Evolutionary conservation across 805 yeast genomes (phyloP).

Genomic region (Ogataea henricii): DNA sequence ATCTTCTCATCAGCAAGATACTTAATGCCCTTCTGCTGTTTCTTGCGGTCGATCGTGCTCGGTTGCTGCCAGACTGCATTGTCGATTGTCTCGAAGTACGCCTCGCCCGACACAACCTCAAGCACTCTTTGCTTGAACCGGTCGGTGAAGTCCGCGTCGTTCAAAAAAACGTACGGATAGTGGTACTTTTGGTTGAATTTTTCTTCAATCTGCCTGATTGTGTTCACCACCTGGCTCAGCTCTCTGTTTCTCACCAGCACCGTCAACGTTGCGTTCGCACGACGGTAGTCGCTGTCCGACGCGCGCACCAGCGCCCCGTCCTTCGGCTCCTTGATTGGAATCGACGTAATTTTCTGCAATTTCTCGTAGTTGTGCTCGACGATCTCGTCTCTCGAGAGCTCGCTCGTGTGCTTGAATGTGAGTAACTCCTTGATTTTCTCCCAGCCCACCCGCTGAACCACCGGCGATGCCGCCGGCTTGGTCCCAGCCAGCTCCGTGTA

Average conservation of each 20-base stretch:
- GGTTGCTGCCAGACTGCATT: conserved; percentile 52
- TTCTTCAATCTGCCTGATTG: conserved; percentile 63
- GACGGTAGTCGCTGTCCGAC: conserved; percentile 31
- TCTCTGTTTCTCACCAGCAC: conserved; percentile 76
- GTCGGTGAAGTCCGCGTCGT: conserved; percentile 66
- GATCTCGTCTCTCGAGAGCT: conserved; percentile 31
- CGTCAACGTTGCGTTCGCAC: conserved; percentile 76
- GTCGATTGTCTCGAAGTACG: conserved; percentile 55
- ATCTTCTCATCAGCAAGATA: conserved; percentile 38
- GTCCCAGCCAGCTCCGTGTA: neutral
- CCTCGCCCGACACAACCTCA: conserved; percentile 43
- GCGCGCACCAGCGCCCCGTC: conserved; percentile 36
- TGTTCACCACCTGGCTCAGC: conserved; percentile 43
- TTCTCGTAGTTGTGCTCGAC: conserved; percentile 40
- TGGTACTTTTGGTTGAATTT: conserved; percentile 68
- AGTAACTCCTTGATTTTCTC: conserved; percentile 4
- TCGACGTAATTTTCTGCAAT: conserved; percentile 39
- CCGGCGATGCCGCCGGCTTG: neutral
- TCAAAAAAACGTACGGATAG: conserved; percentile 81
- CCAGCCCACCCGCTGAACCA: neutral
- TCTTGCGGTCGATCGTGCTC: conserved; percentile 37
- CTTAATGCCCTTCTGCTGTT: conserved; percentile 40
- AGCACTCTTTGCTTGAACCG: conserved; percentile 51
- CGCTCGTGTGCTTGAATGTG: conserved; percentile 17
- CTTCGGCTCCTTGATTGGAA: conserved; percentile 51